These are phyloP conservation scores for Fusarium anguioides DNA, from an alignment of 2,329 filamentous ascomycete genomes.

Conservation along the genomic window DNA sequence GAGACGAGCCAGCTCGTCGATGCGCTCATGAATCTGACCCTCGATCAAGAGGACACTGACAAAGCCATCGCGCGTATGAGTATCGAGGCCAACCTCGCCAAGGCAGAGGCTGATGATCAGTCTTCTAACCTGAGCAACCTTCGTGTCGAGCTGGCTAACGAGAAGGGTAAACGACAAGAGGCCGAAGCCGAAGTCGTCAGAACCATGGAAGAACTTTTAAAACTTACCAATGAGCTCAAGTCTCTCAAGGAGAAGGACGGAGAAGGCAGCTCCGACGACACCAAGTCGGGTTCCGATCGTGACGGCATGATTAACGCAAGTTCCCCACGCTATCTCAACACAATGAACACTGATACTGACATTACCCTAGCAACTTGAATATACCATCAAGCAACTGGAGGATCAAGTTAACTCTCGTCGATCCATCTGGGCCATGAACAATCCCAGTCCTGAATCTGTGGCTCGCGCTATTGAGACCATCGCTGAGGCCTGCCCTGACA, in stretches of 20 bases:
- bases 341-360: background rate
- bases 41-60: conserved; percentile 54
- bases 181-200: conserved; percentile 46
- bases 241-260: conserved; percentile 43
- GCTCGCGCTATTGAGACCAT: conserved; percentile 50
- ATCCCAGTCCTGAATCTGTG: conserved; percentile 47
- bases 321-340: background rate
- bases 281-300: conserved; percentile 32
- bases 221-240: conserved; percentile 46
- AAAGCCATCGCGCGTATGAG: conserved; percentile 54
- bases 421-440: conserved; percentile 52
- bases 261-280: conserved; percentile 30
- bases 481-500: conserved; percentile 45
- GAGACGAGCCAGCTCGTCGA: conserved; percentile 55
- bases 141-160: conserved; percentile 46
- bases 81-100: conserved; percentile 52
- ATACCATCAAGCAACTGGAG: conserved; percentile 50
- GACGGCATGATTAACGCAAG: conserved; percentile 50
- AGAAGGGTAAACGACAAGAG: conserved; percentile 47
- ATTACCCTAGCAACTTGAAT: conserved; percentile 46
- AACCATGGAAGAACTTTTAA: conserved; percentile 44
- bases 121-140: conserved; percentile 49
- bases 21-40: conserved; percentile 51
- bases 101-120: conserved; percentile 51
- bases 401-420: conserved; percentile 52